Evolutionary conservation across 768 basidiomycete species (phyloP), one percentile per base, ranked within the genome.

Genomic region (Mycena venus): DNA sequence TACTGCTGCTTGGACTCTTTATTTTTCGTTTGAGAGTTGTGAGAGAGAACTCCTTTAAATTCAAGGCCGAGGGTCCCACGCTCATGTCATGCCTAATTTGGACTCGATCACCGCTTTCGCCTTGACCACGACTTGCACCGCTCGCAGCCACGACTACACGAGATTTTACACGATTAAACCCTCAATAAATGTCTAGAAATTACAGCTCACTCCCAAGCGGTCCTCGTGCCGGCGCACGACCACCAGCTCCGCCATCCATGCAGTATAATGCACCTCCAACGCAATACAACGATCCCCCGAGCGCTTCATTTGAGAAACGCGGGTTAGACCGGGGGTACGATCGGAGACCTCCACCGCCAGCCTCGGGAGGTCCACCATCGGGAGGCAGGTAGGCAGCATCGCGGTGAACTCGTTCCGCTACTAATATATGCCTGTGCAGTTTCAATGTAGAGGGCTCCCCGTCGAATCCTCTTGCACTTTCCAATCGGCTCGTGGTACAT

Each of bases 401-500:
- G 74, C 59, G 21, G 25, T 63, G 44, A 40, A 14, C 62, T 5
- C 14, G 17, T 25, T 29, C 25, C 40, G 59, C 40, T 29, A 36
- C 56, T 70, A 27, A 60, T 53, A 65, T 79, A 68, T 72, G 61
- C 27, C n/a, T n/a, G 21, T 38, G 15, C 40, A 92, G 91, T 60
- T 94, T 87, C 77, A 82, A 79, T 31, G 92, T 96, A 65, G 90
- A 90, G 5, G 82, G 85, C 21, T 88, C 90, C 67, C 94, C 95
- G 0, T 91, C 87, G 69, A 90, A 92, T 61, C 83, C 88, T 1
- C 88, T 96, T 29, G 96, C 96, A 0, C 86, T 96, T 71, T 89
- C 91, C 21, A 98, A 97, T 82, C 92, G 95, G 77, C 80, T 98
- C 19, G 90, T 97, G 53, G 95, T 96, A 32, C 86, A 95, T 82